Percentiles rank a stretch among this genome's conserved stretches.
These are phyloP conservation scores for Penicillium sp. DNA, from an alignment of 2,329 filamentous ascomycete genomes.

Conservation along the genomic window DNA sequence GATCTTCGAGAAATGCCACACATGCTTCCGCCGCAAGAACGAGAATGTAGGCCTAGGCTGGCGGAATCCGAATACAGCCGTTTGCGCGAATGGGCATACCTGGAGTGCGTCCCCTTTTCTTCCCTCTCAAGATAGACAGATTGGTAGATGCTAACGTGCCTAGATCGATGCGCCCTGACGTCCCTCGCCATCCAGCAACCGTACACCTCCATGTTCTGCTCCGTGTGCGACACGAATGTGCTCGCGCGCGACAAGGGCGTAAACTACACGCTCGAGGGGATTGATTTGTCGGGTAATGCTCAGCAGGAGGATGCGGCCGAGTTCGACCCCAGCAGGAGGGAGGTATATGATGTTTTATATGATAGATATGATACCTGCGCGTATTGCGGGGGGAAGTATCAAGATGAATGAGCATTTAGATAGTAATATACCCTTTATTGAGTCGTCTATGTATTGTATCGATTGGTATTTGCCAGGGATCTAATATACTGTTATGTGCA, in stretches of 20 bases:
- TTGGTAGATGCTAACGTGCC: conserved; percentile 10
- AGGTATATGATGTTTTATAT: conserved; percentile 22
- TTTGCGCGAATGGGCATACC: conserved; percentile 50
- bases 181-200: conserved; percentile 54
- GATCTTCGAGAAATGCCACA: conserved; percentile 48
- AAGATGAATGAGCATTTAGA: conserved; percentile 7
- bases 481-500: neutral
- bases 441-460: neutral
- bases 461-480: neutral
- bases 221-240: conserved; percentile 49
- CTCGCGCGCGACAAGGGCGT: conserved; percentile 41
- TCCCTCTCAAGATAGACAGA: neutral
- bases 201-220: conserved; percentile 51
- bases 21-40: conserved; percentile 40
- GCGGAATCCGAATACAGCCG: conserved; percentile 43
- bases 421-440: neutral
- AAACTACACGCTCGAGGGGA: conserved; percentile 6
- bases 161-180: conserved; percentile 53
- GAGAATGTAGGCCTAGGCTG: conserved; percentile 38
- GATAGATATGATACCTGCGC: conserved; percentile 34
- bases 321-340: neutral
- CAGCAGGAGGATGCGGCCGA: neutral
- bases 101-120: conserved; percentile 39
- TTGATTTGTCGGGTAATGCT: neutral
- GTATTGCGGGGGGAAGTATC: conserved; percentile 35